These are phyloP conservation scores for Nicotiana noctiflora DNA, from an alignment of 257 asterid species.

Conservation along the genomic window DNA sequence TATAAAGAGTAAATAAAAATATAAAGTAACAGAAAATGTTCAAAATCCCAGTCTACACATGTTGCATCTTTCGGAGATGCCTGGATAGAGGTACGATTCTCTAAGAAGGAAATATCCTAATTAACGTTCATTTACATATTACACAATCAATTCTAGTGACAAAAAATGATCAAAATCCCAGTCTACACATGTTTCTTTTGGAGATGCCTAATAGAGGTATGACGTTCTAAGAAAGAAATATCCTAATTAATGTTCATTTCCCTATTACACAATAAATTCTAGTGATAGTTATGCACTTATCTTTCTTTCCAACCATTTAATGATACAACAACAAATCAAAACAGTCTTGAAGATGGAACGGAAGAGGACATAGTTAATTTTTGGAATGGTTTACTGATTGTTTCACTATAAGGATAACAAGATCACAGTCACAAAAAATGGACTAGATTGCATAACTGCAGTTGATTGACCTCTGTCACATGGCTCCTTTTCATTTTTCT, in stretches of 20 bases:
- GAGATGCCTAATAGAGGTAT: neutral
- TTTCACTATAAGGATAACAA: neutral
- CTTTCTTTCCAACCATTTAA: neutral
- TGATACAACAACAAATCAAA: neutral
- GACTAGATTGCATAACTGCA: neutral
- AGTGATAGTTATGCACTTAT: neutral
- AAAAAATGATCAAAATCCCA: too few species aligned
- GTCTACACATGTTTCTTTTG: too few species aligned
- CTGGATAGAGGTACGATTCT: neutral
- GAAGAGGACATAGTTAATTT: neutral
- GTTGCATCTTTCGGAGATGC: neutral
- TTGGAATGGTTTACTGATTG: neutral
- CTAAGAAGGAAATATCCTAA: neutral
- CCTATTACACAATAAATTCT: neutral
- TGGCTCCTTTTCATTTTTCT: neutral
- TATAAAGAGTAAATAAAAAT: neutral
- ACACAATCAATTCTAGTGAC: neutral
- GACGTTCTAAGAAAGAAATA: neutral
- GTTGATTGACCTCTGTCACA: neutral
- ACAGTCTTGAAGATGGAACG: neutral
- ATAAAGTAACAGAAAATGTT: neutral
- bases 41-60: slow-evolving; percentile 3
- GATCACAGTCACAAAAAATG: neutral
- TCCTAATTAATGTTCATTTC: neutral
- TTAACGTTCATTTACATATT: neutral